Conservation (phyloP, 2,329 filamentous ascomycete species). For the Dactylonectria estremocensis region DNA sequence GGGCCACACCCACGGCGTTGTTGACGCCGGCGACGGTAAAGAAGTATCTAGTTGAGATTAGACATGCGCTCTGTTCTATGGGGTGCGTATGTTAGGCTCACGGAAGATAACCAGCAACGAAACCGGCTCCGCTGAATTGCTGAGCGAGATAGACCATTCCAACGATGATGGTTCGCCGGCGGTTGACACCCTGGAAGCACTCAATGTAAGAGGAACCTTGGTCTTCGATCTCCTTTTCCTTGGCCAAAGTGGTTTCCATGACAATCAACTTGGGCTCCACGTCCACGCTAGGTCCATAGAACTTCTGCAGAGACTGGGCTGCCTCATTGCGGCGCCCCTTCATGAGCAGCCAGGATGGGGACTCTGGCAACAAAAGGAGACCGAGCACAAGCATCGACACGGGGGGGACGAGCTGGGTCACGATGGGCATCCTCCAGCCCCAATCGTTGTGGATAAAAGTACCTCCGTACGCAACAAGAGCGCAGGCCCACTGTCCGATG, state of each 20-base stretch:
- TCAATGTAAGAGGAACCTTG: conserved; percentile 39
- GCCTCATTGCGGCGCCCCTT: conserved; percentile 55
- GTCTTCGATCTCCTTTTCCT: conserved; percentile 37
- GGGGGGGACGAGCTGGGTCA: conserved; percentile 60
- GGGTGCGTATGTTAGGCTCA: not conserved
- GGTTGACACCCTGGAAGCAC: conserved; percentile 45
- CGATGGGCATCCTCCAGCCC: conserved; percentile 61
- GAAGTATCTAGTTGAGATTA: conserved; percentile 36
- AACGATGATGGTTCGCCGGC: conserved; percentile 45
- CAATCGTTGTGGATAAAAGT: conserved; percentile 37
- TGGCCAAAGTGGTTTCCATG: conserved; percentile 37
- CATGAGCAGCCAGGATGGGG: conserved; percentile 61
- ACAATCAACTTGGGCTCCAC: conserved; percentile 30
- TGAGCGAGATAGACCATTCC: conserved; percentile 49
- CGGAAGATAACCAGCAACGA: conserved; percentile 44
- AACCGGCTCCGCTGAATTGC: conserved; percentile 47
- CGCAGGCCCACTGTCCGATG: conserved; percentile 45
- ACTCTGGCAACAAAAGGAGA: conserved; percentile 59
- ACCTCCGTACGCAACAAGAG: conserved; percentile 39
- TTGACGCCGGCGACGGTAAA: conserved; percentile 45
- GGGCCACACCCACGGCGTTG: conserved; percentile 45
- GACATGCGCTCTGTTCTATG: not conserved
- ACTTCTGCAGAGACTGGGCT: conserved; percentile 24
- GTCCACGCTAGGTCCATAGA: conserved; percentile 43
- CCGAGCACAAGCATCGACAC: conserved; percentile 52